Evolutionary conservation across 1,139 yeast species (phyloP), one percentile per base, ranked within the genome.

Genomic region (Arxiozyma bovina): DNA sequence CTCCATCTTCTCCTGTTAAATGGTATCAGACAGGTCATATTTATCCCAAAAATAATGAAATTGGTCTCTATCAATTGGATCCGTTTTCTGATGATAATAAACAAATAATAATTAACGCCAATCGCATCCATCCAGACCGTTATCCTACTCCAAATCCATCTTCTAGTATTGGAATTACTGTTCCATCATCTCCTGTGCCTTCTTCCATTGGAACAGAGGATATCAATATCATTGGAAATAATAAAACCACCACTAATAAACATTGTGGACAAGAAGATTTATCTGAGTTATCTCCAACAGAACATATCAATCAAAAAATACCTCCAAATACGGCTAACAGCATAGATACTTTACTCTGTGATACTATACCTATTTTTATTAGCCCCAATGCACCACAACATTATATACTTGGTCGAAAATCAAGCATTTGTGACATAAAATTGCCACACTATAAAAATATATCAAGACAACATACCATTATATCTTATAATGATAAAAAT

Each of bases 61-160:
- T 21, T 11, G 4, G 8, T 8, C 6, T n/a, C 1, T n/a, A 48
- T 7, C 23, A 42, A 18, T 42, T 42, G 17, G 21, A 42, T 30
- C 3, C 18, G 11, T 27, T 48, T 15, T 48, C 50, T 20, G 50
- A 48, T 42, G 50, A 48, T 42, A 20, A 45, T 45, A 22, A n/a
- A n/a, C 40, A 18, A 25, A 27, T 18, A 43, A 20, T 27, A 27
- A 12, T 9, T 6, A 34, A 34, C 4, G n/a, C 17, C n/a, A 23
- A 20, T 9, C 23, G 20, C 15, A 18, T 27, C 17, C 42, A 42
- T 12, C 1, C 21, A 2, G 45, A 46, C 23, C 59, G 57, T 12
- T 66, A 63, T 50, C 83, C 83, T 15, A 79, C 83, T 0, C 84
- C 84, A 8, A 74, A 77, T 58, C 83, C 84, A 0, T 79, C 84